phyloP scores from a whole-genome alignment of 1,284 basidiomycete species.

The Spongispora temasekensis region DNA sequence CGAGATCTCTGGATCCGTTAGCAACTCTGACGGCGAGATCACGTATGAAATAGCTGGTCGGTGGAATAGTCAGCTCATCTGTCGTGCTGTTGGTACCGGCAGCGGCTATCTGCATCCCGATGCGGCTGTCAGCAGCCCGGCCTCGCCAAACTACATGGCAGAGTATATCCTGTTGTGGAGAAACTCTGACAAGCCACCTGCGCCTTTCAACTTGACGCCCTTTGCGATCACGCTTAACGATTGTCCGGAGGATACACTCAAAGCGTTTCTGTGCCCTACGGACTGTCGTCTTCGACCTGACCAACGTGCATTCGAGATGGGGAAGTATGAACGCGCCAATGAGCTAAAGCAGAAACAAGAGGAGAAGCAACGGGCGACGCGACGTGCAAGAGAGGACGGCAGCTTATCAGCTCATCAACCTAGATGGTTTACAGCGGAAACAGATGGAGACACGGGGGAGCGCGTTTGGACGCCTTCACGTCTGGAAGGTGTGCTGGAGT shows the following conservation, averaged over 20 bases:
- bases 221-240: slow-evolving; percentile 93
- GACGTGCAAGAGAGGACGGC: slow-evolving; percentile 80
- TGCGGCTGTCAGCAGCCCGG: slow-evolving; percentile 48
- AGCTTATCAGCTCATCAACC: slow-evolving; percentile 73
- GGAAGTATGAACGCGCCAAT: slow-evolving; percentile 91
- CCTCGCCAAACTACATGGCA: slow-evolving; percentile 49
- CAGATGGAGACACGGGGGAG: slow-evolving; percentile 85
- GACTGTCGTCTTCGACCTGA: slow-evolving; percentile 95
- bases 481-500: slow-evolving; percentile 62
- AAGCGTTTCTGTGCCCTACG: slow-evolving; percentile 81
- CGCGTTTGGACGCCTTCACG: slow-evolving; percentile 78
- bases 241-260: slow-evolving; percentile 67
- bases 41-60: slow-evolving; percentile 93
- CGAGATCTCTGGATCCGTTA: slow-evolving; percentile 89
- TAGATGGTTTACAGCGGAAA: slow-evolving; percentile 78
- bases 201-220: slow-evolving; percentile 94
- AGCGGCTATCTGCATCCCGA: slow-evolving; percentile 77
- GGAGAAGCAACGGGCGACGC: slow-evolving; percentile 81
- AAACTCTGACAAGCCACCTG: slow-evolving; percentile 83
- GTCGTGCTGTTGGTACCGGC: slow-evolving; percentile 70
- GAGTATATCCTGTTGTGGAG: slow-evolving; percentile 90
- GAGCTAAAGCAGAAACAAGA: slow-evolving; percentile 86
- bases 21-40: slow-evolving; percentile 64
- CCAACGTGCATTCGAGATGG: slow-evolving; percentile 92
- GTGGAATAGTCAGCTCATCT: slow-evolving; percentile 95